A percentile compares a stretch with the other conserved stretches of the same genome.
Evolutionary conservation across 1,139 yeast genomes (phyloP).

Genomic region (Magnusiomyces paraingens): DNA sequence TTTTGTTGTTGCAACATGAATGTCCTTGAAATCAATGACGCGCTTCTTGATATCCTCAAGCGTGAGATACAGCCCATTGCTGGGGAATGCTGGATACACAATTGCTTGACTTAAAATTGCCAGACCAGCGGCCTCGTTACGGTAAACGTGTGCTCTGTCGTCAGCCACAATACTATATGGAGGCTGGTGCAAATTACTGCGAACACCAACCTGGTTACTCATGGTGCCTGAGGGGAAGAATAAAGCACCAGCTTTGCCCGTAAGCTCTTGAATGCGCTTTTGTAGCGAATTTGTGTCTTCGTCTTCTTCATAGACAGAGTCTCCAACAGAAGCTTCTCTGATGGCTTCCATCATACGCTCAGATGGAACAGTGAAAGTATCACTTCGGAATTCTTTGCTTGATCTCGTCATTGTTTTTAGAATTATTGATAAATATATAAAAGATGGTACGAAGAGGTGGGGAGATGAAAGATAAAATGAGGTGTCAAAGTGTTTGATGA

Average conservation of each 20-base stretch:
- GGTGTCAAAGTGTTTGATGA: neutral
- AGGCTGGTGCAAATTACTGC: conserved; percentile 75
- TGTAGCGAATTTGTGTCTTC: conserved; percentile 61
- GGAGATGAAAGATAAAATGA: neutral
- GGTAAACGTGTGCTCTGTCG: conserved; percentile 74
- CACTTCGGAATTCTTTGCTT: conserved; percentile 37
- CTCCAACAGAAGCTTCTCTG: conserved; percentile 63
- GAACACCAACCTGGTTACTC: conserved; percentile 80
- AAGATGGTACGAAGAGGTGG: too few relatives aligned
- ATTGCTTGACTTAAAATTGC: conserved; percentile 88
- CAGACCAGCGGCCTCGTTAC: conserved; percentile 85
- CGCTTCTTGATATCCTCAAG: conserved; percentile 66
- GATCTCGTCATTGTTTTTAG: neutral
- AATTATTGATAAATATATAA: neutral
- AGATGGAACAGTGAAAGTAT: conserved; percentile 91
- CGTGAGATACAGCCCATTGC: conserved; percentile 69
- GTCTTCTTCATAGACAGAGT: conserved; percentile 86
- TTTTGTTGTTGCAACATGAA: conserved; percentile 85
- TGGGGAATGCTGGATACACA: conserved; percentile 78
- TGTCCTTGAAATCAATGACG: conserved; percentile 69
- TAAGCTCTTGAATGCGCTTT: conserved; percentile 53
- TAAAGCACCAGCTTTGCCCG: conserved; percentile 80
- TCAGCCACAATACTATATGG: conserved; percentile 85
- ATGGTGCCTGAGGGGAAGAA: conserved; percentile 88
- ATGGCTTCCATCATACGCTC: conserved; percentile 64